Base-by-base conservation (phyloP, 129 eudicot genomes). In the Kitagawia praeruptora region DNA sequence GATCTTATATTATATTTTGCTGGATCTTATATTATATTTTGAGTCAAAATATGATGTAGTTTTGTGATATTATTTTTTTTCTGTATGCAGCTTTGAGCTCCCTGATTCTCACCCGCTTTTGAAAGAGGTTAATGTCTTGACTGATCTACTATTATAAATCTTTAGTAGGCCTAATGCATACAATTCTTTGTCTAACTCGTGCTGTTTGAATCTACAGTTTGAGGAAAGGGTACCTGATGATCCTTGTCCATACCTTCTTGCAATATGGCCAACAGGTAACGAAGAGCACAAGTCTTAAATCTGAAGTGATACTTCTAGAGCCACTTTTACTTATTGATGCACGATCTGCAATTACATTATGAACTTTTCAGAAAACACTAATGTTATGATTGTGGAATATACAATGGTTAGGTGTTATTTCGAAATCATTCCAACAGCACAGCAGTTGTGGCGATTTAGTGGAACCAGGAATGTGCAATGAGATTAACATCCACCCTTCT, bases 1-100 rank as follows among this genome's bases (percentile, higher is more conserved):
- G n/a, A n/a, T n/a, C n/a, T n/a, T n/a, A n/a, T n/a, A n/a, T n/a
- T n/a, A n/a, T n/a, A n/a, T n/a, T n/a, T n/a, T n/a, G n/a, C n/a
- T n/a, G n/a, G n/a, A n/a, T n/a, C n/a, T n/a, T n/a, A n/a, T n/a
- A n/a, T n/a, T n/a, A n/a, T n/a, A n/a, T n/a, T n/a, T n/a, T n/a
- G n/a, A n/a, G 78, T 78, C 27, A 64, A 64, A 4, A 25, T 15
- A 6, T 45, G 51, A 42, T 11, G 54, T 9, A 4, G 6, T 23
- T 75, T 48, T 48, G 45, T 19, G 21, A 7, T 5, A 16, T 79
- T 61, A 8, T 40, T 41, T 64, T 76, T 76, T 27, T 72, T 34
- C 14, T 76, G 47, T 63, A 40, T 81, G 85, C 88, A 88, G 92
- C 49, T 88, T 86, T 76, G 92, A 84, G 82, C 90, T 89, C 80